phyloP scores from a whole-genome alignment of 1,284 basidiomycete genomes.

The Boletus smithii region DNA sequence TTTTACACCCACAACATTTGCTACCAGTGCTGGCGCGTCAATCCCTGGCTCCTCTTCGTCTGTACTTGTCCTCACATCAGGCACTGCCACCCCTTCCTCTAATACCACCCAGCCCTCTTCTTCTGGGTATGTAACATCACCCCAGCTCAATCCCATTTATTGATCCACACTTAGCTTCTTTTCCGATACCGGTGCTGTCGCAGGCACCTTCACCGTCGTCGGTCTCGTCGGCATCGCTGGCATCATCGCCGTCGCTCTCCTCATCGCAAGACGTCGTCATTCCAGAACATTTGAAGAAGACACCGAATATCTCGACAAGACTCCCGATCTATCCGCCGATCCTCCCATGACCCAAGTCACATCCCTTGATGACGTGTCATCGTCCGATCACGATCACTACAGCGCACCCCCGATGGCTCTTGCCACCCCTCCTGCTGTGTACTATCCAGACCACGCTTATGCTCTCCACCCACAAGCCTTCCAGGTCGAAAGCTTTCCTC shows the following conservation, averaged over 20 bases:
- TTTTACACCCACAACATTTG: neutral
- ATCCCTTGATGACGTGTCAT: constrained; percentile 16
- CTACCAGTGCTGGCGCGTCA: neutral
- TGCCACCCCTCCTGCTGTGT: constrained; percentile 16
- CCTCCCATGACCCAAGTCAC: constrained; percentile 11
- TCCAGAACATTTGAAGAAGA: constrained; percentile 28
- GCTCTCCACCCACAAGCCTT: constrained; percentile 17
- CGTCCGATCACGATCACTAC: constrained; percentile 27
- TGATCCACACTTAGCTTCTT: constrained; percentile 39
- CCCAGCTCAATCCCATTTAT: neutral
- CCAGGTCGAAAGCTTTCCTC: constrained; percentile 1
- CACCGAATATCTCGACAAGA: constrained; percentile 31
- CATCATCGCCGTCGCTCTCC: constrained; percentile 25
- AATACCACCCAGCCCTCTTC: constrained; percentile 17
- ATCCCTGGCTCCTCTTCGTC: neutral
- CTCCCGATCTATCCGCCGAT: constrained; percentile 8
- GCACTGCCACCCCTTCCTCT: constrained; percentile 16
- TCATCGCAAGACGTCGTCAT: constrained; percentile 26
- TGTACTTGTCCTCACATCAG: neutral
- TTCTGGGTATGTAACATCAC: constrained; percentile 14
- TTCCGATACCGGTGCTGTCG: constrained; percentile 46
- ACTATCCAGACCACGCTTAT: constrained; percentile 30
- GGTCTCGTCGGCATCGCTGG: constrained; percentile 33
- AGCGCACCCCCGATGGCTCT: constrained; percentile 18
- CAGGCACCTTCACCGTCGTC: constrained; percentile 42